Evolutionary conservation across 2,329 filamentous ascomycete genomes (phyloP), one percentile per base, ranked within the genome.

Genomic region (Fusarium piperis): DNA sequence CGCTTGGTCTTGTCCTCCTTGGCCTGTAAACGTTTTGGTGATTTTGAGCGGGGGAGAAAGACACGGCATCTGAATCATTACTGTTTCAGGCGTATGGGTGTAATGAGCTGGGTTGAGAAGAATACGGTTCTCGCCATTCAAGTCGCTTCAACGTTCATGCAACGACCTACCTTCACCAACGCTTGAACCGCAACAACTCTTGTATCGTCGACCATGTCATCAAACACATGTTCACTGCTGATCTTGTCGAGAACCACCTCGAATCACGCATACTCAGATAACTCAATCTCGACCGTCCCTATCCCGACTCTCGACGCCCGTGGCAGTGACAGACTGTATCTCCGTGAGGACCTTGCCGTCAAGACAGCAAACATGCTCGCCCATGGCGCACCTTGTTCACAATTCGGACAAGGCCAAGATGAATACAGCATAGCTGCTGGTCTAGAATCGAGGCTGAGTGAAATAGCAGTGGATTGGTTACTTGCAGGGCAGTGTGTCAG

Each of bases 1-100:
- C 79, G 6, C 73, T 80, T 28, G 74, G 71, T 4, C 70, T 78
- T 3, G 74, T 82, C 23, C 70, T 78, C 3, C 58, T 78, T 56
- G 78, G 66, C 12, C 26, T 72, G 4, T 72, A 56, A 36, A 61
- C n/a, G 20, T 6, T 33, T 28, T 20, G 11, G 28, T 8, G 20
- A 12, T 30, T 33, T n/a, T 10, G 11, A 28, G 11, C n/a, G 30
- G 26, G 2, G 13, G 10, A 11, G 15, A 55, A n/a, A 46, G 20
- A 15, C 16, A 13, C 15, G n/a, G 18, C 6, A 15, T 38, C 33
- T 48, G 15, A 10, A 36, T n/a, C 32, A 28, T 23, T 12, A 6
- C 2, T 36, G n/a, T 20, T 55, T 26, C n/a, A 26, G 51, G 35
- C 30, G 10, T 6, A 15, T n/a, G 23, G 44, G 20, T 26, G 41